A percentile compares a stretch with the other conserved stretches of the same genome.
Evolutionary conservation across 2,329 filamentous ascomycete genomes (phyloP).

Genomic region (Cladosporium oxysporum): DNA sequence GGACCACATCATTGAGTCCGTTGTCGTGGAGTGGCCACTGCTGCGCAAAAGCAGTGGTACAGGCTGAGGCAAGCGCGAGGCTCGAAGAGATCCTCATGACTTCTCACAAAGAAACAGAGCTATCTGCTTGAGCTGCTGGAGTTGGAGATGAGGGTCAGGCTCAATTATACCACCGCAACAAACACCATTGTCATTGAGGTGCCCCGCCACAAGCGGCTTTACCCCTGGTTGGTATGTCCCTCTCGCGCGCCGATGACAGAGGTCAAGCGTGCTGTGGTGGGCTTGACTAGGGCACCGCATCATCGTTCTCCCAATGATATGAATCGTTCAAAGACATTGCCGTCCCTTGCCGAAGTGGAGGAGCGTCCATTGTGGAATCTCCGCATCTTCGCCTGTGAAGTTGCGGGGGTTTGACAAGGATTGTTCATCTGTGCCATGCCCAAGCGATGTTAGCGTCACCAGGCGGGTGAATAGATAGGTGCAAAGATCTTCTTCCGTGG

Average conservation of each 20-base stretch:
- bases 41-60: constrained; percentile 26
- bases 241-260: constrained; percentile 4
- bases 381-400: neutral
- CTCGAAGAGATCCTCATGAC: constrained; percentile 7
- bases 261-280: constrained; percentile 1
- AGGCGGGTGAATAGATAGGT: constrained; percentile 12
- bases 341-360: constrained; percentile 9
- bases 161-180: neutral
- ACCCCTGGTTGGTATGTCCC: neutral
- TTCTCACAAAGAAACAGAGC: neutral
- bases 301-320: neutral
- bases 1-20: constrained; percentile 49
- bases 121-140: neutral
- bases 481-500: constrained; percentile 6
- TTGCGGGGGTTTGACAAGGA: constrained; percentile 8
- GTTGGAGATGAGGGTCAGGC: neutral
- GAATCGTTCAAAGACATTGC: neutral
- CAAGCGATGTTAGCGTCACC: neutral
- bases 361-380: neutral
- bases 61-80: constrained; percentile 3
- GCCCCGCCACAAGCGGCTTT: neutral
- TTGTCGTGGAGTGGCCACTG: constrained; percentile 53
- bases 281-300: neutral
- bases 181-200: neutral
- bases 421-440: constrained; percentile 4